These are phyloP conservation scores for Salinomyces thailandicus DNA, from an alignment of 2,329 filamentous ascomycete genomes.

Conservation along the genomic window DNA sequence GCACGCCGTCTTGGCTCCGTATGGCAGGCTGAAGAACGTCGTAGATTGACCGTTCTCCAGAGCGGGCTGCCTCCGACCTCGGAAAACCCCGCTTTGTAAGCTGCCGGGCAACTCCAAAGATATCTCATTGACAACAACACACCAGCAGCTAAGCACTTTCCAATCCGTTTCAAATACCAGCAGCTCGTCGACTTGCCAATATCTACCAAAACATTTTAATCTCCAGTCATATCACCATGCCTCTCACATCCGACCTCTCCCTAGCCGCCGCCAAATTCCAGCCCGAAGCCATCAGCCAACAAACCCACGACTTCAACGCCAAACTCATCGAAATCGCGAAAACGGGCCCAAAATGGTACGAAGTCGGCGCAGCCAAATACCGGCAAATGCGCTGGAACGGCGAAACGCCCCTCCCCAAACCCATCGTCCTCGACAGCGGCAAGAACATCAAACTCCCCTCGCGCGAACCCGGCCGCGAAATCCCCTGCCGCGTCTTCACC, in stretches of 20 bases:
- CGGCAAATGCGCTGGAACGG: slow-evolving; percentile 45
- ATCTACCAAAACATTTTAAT: no score
- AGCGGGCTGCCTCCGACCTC: not conserved
- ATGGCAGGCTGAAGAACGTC: not conserved
- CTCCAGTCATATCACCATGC: slow-evolving; percentile 1
- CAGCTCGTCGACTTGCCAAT: no score
- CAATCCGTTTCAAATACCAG: no score
- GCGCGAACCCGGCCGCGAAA: slow-evolving; percentile 39
- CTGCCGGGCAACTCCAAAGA: not conserved
- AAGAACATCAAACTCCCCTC: slow-evolving; percentile 42
- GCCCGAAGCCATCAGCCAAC: slow-evolving; percentile 28
- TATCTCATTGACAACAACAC: no score
- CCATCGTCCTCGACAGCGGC: slow-evolving; percentile 36
- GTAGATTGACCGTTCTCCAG: not conserved
- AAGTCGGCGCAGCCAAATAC: slow-evolving; percentile 45
- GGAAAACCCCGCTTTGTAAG: not conserved
- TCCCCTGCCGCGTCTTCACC: slow-evolving; percentile 44
- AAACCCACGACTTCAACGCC: slow-evolving; percentile 38
- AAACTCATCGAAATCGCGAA: slow-evolving; percentile 33
- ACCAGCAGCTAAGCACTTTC: no score
- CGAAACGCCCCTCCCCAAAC: slow-evolving; percentile 39
- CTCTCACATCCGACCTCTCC: slow-evolving; percentile 4
- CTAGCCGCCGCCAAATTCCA: slow-evolving; percentile 25
- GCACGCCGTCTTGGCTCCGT: no score
- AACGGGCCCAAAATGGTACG: slow-evolving; percentile 31